phyloP scores from a whole-genome alignment of 345 rosid genomes.

The Populus tremula region DNA sequence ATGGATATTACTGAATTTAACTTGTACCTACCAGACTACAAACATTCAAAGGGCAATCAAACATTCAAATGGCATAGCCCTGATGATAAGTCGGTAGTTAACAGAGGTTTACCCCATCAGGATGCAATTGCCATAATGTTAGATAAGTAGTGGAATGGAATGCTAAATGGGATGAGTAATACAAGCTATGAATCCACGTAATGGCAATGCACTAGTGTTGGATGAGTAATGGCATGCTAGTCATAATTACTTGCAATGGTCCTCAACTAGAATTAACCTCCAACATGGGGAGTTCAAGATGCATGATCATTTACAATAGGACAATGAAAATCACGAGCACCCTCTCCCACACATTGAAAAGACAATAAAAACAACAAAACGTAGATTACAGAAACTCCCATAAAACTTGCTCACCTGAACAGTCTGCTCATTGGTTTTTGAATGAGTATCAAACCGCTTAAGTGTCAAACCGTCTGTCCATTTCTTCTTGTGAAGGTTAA shows the following conservation, averaged over 20 bases:
- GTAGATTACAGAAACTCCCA: background rate
- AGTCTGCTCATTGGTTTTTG: slow-evolving; percentile 49
- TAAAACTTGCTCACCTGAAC: slow-evolving; percentile 55
- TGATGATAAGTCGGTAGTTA: background rate
- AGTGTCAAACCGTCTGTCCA: slow-evolving; percentile 99
- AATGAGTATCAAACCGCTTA: slow-evolving; percentile 77
- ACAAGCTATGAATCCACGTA: background rate
- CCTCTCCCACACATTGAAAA: background rate
- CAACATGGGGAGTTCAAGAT: background rate
- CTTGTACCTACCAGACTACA: background rate
- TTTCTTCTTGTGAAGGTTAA: slow-evolving; percentile 97
- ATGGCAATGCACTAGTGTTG: background rate
- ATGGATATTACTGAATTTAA: background rate
- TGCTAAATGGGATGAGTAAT: background rate
- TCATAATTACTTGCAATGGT: background rate
- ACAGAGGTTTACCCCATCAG: background rate
- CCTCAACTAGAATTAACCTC: background rate
- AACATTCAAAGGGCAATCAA: background rate
- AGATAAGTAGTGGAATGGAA: background rate
- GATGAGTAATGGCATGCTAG: background rate
- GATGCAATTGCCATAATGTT: background rate
- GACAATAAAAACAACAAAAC: background rate
- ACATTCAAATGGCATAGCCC: background rate
- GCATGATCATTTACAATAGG: background rate
- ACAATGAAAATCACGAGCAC: background rate